Evolutionary conservation across 1,139 yeast species (phyloP).

Genomic region (Scheffersomyces quercinus): DNA sequence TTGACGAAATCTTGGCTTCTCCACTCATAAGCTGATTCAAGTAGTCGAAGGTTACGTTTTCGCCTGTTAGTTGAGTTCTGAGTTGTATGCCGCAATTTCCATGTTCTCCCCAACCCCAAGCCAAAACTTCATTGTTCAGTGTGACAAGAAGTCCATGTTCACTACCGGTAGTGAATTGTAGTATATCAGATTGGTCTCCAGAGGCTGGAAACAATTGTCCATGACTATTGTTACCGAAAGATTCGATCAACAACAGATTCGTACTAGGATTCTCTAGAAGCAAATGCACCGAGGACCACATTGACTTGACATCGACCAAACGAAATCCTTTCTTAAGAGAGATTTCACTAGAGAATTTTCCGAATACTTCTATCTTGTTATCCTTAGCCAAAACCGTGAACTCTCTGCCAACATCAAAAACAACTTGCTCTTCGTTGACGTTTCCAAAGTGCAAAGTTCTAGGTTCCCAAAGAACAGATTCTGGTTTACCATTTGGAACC

Average conservation of each 20-base stretch:
- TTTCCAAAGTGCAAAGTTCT: slow-evolving; percentile 20
- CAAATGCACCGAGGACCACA: slow-evolving; percentile 84
- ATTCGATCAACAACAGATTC: slow-evolving; percentile 24
- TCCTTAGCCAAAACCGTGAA: slow-evolving; percentile 29
- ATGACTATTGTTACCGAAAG: slow-evolving; percentile 77
- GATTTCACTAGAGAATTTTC: slow-evolving; percentile 9
- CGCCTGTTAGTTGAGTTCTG: slow-evolving; percentile 11
- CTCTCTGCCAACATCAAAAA: slow-evolving; percentile 47
- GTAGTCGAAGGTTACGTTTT: slow-evolving; percentile 37
- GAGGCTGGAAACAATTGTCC: slow-evolving; percentile 54
- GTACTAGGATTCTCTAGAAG: slow-evolving; percentile 12
- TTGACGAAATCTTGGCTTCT: slow-evolving; percentile 20
- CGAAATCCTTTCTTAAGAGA: not conserved
- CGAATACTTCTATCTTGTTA: slow-evolving; percentile 13
- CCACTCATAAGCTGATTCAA: slow-evolving; percentile 38
- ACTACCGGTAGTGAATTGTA: slow-evolving; percentile 60
- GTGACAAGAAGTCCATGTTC: slow-evolving; percentile 72
- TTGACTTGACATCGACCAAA: slow-evolving; percentile 39
- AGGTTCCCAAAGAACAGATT: slow-evolving; percentile 27
- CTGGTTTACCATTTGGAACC: slow-evolving; percentile 13
- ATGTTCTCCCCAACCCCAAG: slow-evolving; percentile 99
- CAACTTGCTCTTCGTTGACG: slow-evolving; percentile 4
- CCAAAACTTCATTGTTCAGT: slow-evolving; percentile 36
- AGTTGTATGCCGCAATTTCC: slow-evolving; percentile 77
- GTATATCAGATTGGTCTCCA: slow-evolving; percentile 6